Base-by-base conservation (phyloP, 2,329 filamentous ascomycete species). In the Pseudogymnoascus sp. region DNA sequence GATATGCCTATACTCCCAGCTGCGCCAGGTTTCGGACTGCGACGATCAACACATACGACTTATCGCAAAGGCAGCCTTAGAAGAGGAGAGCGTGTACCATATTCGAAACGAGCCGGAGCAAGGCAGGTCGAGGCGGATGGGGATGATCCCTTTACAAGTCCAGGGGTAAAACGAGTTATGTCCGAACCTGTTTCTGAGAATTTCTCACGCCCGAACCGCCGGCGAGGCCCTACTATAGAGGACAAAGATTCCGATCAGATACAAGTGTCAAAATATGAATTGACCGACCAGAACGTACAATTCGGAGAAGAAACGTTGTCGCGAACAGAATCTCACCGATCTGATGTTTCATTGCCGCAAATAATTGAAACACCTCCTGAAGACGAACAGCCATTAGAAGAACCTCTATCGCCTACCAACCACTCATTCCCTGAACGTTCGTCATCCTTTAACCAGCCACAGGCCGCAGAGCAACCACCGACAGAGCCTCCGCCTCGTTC, bases 41-140 rank as follows among this genome's bases (percentile, higher is more conserved):
- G 95, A 69, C 85, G 95, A 66, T 97, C 95, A 11, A 99, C 92
- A 18, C 85, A 91, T 62, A 99, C 95, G 4, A 93, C 90, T 25
- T 97, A 97, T 74, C 82, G 93, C 70, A 91, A 86, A 70, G 93
- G 93, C 36, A 97, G 93, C 77, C 75, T 96, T 66, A 88, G 89
- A 60, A 90, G 88, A 68, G 89, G 90, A 23, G 89, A 95, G 65
- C 84, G 89, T 62, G 80, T 86, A 3, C 86, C 89, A 0, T 89
- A 91, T 68, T 89, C 90, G 1, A 91, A 90, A 74, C 84, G 93
- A 40, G 80, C 86, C 50, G 81, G 81, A 4, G 82, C 84, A 46
- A 84, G 84, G 64, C 82, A 84, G 23, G 78, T 81, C n/a, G 88
- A 89, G 16, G 80, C 80, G 12, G 85, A 88, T 65, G 79, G 78